phyloP scores from a whole-genome alignment of 805 yeast species.

The Zygosaccharomyces gambellarensis region DNA sequence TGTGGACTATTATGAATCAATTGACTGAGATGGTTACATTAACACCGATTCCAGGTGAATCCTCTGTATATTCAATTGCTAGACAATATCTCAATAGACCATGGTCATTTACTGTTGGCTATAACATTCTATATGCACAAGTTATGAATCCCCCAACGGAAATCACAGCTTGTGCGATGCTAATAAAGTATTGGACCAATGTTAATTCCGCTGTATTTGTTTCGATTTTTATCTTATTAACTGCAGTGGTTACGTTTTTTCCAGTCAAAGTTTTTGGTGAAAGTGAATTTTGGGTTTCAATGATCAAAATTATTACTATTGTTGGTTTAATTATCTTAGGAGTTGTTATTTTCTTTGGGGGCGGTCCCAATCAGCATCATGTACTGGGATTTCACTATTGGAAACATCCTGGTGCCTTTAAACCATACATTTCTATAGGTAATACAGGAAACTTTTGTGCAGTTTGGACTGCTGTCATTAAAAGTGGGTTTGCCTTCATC shows the following conservation, averaged over 20 bases:
- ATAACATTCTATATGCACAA: conserved; percentile 48
- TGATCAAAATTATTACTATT: conserved; percentile 60
- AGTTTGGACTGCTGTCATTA: conserved; percentile 48
- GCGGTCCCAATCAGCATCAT: conserved; percentile 47
- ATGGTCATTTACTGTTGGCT: conserved; percentile 37
- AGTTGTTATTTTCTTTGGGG: conserved; percentile 58
- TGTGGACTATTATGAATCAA: conserved; percentile 43
- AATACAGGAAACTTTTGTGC: conserved; percentile 48
- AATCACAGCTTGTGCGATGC: conserved; percentile 39
- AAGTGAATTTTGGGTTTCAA: conserved; percentile 62
- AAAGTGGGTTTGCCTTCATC: conserved; percentile 47
- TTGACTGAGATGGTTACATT: conserved; percentile 60
- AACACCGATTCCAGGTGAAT: conserved; percentile 56
- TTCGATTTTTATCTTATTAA: conserved; percentile 18
- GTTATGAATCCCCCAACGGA: conserved; percentile 48
- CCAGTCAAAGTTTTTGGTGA: conserved; percentile 37
- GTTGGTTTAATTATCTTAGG: conserved; percentile 56
- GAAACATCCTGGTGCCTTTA: conserved; percentile 49
- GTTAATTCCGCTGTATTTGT: conserved; percentile 39
- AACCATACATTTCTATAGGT: conserved; percentile 32
- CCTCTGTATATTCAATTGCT: conserved; percentile 27
- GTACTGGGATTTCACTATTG: conserved; percentile 62
- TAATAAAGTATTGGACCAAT: conserved; percentile 40
- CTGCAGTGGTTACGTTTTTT: conserved; percentile 20
- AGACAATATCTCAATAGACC: conserved; percentile 16